Conservation (phyloP, 2,329 filamentous ascomycete genomes). For the Hirsutella rhossiliensis region DNA sequence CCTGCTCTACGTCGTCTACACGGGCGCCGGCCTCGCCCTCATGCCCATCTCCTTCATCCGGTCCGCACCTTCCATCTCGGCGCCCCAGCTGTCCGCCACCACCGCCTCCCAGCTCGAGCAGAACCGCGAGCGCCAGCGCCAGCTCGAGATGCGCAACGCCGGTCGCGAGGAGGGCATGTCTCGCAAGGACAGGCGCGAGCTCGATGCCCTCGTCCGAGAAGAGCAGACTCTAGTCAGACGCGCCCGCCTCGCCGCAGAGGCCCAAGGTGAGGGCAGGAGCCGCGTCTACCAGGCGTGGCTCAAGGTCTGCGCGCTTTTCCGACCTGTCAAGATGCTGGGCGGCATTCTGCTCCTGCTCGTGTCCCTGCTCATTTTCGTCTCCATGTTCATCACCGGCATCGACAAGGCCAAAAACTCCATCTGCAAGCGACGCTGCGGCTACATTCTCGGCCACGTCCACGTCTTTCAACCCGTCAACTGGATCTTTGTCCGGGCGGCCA, state of each 20-base stretch:
- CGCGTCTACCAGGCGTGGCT: conserved; percentile 65
- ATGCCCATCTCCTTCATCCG: conserved; percentile 88
- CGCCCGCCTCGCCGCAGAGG: conserved; percentile 75
- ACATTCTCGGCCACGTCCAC: conserved; percentile 76
- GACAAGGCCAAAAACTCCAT: conserved; percentile 95
- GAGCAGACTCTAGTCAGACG: conserved; percentile 86
- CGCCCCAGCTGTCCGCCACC: conserved; percentile 62
- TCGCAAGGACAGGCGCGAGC: conserved; percentile 75
- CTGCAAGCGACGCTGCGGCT: conserved; percentile 84
- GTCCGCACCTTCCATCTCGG: conserved; percentile 75
- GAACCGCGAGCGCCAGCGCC: conserved; percentile 84
- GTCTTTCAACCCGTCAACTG: conserved; percentile 95
- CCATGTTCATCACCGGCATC: conserved; percentile 89
- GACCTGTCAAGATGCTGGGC: conserved; percentile 78
- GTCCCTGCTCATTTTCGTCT: conserved; percentile 67
- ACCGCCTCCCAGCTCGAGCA: conserved; percentile 71
- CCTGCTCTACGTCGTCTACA: conserved; percentile 78
- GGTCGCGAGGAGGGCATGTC: conserved; percentile 66
- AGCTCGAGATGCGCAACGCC: conserved; percentile 75
- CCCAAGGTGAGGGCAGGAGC: conserved; percentile 63
- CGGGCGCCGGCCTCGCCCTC: conserved; percentile 75
- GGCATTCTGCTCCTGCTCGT: conserved; percentile 68
- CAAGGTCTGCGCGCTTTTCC: conserved; percentile 69
- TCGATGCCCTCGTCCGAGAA: conserved; percentile 77
- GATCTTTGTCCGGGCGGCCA: conserved; percentile 62